Evolutionary conservation across 1,284 basidiomycete species (phyloP), one percentile per base, ranked within the genome.

Genomic region (Fistulina hepatica): DNA sequence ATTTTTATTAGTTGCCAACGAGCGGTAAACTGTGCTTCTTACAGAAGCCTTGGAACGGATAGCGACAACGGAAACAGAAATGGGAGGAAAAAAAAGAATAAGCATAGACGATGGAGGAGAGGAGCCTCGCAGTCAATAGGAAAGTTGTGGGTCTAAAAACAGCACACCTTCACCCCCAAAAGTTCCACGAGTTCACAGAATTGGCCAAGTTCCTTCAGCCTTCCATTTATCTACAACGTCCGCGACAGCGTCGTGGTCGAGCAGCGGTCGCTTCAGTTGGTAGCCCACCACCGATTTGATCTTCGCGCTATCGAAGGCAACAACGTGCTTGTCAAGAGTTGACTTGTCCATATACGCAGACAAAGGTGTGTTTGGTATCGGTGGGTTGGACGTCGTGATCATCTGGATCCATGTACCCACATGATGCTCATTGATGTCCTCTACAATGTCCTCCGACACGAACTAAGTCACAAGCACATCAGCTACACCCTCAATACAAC

Each of bases 391-490:
- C 34, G 64, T 71, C 13, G 65, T 64, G 43, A 90, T 67, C 83
- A 94, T 90, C 48, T 83, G 70, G 2, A 76, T 81, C 90, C 90
- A 94, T 5, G 75, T 78, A 44, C 75, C 68, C 30, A 91, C 81
- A 53, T 93, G 90, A 48, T 77, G 75, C 54, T 91, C 88, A 53
- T 92, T 92, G 52, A 90, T 85, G 36, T 91, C 85, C 51, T 91
- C 85, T 2, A 90, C 73, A 41, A 75, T 61, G 46, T 85, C 81
- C 28, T 81, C 36, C 19, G 28, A 13, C 9, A 9, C 2, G 28
- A 69, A 46, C 64, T 62, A 48, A 13, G 23, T 22, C 27, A 13
- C 6, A 30, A 6, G 6, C n/a, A 6, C 7, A 30, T 6, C 6
- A n/a, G 22, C 6, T 16, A 16, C 17, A 25, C 19, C n/a, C 23